These are phyloP conservation scores for Adansonia digitata DNA, from an alignment of 345 rosid genomes.

Conservation along the genomic window DNA sequence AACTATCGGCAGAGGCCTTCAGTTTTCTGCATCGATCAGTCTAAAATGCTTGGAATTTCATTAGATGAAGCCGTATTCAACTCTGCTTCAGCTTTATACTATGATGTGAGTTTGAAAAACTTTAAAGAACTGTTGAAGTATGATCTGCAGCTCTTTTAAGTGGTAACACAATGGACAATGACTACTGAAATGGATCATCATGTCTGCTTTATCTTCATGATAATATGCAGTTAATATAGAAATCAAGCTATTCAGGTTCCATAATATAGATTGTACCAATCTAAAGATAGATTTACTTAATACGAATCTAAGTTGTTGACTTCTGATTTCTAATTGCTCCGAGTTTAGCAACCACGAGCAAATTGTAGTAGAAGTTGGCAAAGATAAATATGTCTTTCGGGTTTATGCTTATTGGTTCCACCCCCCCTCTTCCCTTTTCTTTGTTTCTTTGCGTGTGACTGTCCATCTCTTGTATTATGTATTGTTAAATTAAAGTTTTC, in stretches of 20 bases:
- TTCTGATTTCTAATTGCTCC: background rate
- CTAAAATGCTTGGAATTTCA: constrained; percentile 87
- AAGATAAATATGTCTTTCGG: background rate
- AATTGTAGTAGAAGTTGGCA: background rate
- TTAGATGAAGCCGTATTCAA: constrained; percentile 79
- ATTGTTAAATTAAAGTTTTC: constrained; percentile 8
- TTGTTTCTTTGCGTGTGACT: background rate
- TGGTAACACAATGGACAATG: constrained; percentile 4
- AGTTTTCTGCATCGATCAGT: constrained; percentile 48
- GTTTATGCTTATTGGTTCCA: background rate
- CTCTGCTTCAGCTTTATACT: constrained; percentile 87
- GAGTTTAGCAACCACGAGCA: background rate
- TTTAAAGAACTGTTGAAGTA: background rate
- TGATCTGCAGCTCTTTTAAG: background rate
- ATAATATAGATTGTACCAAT: background rate
- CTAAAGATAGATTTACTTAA: background rate
- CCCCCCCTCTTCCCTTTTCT: background rate
- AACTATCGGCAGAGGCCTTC: constrained; percentile 31
- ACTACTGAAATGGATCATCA: background rate
- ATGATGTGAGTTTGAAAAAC: constrained; percentile 56
- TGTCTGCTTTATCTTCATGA: background rate
- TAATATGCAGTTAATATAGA: background rate
- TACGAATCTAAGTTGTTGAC: background rate
- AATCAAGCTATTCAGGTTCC: background rate
- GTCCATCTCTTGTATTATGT: constrained; percentile 6